phyloP scores from a whole-genome alignment of 768 basidiomycete genomes.

The Multifurca ochricompacta region DNA sequence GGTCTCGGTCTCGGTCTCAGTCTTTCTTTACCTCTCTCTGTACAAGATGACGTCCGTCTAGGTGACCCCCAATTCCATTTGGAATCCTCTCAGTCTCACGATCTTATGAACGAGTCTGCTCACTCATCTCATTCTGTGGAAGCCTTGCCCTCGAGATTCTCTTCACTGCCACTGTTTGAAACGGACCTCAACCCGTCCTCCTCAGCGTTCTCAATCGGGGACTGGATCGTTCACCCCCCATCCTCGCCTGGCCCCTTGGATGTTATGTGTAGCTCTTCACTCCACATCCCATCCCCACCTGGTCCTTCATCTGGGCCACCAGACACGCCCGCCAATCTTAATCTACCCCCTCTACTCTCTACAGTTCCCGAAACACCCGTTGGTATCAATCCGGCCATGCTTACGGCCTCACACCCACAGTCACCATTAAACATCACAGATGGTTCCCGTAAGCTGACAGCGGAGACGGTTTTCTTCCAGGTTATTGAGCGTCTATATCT shows the following conservation, averaged over 20 bases:
- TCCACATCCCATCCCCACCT: not conserved
- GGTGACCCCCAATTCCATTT: not conserved
- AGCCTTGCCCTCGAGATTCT: not conserved
- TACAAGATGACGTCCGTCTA: not conserved
- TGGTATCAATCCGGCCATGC: not conserved
- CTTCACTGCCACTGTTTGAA: not conserved
- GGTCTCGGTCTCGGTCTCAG: constrained; percentile 21
- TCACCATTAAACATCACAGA: not conserved
- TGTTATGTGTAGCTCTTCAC: not conserved
- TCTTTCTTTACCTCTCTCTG: no score
- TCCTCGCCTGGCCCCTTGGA: constrained; percentile 6
- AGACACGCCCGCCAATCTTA: not conserved
- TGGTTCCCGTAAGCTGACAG: not conserved
- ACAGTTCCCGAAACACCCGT: not conserved
- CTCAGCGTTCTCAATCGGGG: constrained; percentile 13
- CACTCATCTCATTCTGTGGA: not conserved
- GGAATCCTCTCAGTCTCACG: not conserved
- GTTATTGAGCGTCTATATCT: constrained; percentile 1
- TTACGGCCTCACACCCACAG: not conserved
- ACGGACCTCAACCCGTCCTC: constrained; percentile 4
- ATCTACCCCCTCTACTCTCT: not conserved
- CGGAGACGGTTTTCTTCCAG: not conserved
- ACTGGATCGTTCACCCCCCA: constrained; percentile 13
- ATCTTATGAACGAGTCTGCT: not conserved
- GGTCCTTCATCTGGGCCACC: not conserved